These are phyloP conservation scores for Trichocladium uniseriatum DNA, from an alignment of 495 filamentous ascomycete species.

Conservation along the genomic window DNA sequence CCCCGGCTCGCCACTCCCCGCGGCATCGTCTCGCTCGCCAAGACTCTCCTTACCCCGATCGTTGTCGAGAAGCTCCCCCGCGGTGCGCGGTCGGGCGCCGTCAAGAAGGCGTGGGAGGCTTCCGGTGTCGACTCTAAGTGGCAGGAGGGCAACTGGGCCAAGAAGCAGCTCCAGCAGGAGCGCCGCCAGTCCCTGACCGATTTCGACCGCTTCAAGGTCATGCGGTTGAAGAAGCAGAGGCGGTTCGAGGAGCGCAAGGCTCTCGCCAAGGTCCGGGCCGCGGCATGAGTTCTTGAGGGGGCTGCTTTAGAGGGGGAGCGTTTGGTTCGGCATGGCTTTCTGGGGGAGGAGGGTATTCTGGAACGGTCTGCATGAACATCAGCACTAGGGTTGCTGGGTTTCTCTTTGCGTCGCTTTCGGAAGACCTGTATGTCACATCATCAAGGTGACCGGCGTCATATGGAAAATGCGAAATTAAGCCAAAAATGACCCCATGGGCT, in stretches of 20 bases:
- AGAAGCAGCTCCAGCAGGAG: conserved; percentile 72
- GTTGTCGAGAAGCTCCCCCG: conserved; percentile 82
- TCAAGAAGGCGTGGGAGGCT: conserved; percentile 79
- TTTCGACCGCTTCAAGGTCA: conserved; percentile 99
- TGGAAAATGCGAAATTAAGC: conserved; percentile 38
- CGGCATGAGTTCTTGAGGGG: conserved; percentile 28
- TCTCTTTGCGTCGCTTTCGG: conserved; percentile 42
- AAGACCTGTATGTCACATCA: conserved; percentile 44
- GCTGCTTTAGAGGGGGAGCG: conserved; percentile 21
- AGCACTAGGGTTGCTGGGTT: conserved; percentile 40
- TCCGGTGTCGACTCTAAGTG: conserved; percentile 83
- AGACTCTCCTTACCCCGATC: conserved; percentile 82
- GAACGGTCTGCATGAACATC: conserved; percentile 40
- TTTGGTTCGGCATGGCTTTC: conserved; percentile 33
- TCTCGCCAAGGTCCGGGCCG: conserved; percentile 61
- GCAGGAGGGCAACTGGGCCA: conserved; percentile 77
- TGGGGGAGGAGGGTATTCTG: conserved; percentile 31
- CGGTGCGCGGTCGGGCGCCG: conserved; percentile 68
- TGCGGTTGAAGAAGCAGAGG: conserved; percentile 95
- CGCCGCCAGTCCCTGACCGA: conserved; percentile 87
- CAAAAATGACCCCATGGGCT: conserved; percentile 19
- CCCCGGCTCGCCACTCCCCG: conserved; percentile 68
- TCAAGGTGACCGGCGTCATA: conserved; percentile 36
- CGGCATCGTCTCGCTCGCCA: conserved; percentile 67
- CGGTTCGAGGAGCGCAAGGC: conserved; percentile 95